Evolutionary conservation across 306 rosid genomes (phyloP), one percentile per base, ranked within the genome.

Genomic region (Canavalia gladiata): DNA sequence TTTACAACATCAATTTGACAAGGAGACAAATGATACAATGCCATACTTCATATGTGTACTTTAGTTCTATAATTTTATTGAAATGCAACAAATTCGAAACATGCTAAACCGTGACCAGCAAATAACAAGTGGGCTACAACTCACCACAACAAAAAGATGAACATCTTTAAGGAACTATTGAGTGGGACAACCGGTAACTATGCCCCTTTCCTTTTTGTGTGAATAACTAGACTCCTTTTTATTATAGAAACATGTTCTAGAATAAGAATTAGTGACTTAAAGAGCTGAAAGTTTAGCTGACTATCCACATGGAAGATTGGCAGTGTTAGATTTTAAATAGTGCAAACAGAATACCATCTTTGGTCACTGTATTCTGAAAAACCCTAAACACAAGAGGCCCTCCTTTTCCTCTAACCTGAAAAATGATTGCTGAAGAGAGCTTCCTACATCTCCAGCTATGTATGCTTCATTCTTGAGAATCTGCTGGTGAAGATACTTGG

Each of bases 401-500:
- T 46, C 30, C 31, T 35, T 49, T 50, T 37, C 66, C 68, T 52
- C 77, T 72, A 84, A 94, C 98, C 98, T 88, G 85, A 90, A 91
- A 84, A 88, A 94, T 11, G 97, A 87, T 91, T 86, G 90, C 78
- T 87, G 91, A 79, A 92, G 87, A 58, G 98, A 91, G 75, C 90
- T 74, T 87, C 90, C 97, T 72, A 92, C 37, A 37, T 94, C 97
- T 87, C 97, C 98, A 67, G 92, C 90, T 7, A 85, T 76, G 79
- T 88, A 92, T 58, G 91, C 90, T 59, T 90, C 94, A 79, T 70
- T 88, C 87, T 71, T 87, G 74, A 92, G 90, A 82, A 94, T 87
- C 82, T 94, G 97, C 58, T 83, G 97, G 87, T 94, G 98, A 78
- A 94, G 97, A 83, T 69, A 86, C 89, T 94, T 94, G 1, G 97